Evolutionary conservation across 2,329 filamentous ascomycete genomes (phyloP).

Genomic region (Hypoxylon sp.): DNA sequence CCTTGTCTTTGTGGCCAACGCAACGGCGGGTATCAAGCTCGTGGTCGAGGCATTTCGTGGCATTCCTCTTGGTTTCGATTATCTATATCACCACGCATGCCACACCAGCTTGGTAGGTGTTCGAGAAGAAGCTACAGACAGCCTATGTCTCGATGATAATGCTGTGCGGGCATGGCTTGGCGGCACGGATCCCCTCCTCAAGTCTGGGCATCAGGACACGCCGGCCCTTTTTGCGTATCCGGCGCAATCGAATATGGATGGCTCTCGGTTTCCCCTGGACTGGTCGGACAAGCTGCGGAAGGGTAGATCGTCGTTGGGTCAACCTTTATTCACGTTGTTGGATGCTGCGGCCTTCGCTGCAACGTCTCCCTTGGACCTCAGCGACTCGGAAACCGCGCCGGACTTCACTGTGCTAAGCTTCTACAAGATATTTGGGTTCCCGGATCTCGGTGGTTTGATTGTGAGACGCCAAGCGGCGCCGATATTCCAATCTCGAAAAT

Average conservation of each 20-base stretch:
- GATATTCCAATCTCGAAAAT: slow-evolving; percentile 72
- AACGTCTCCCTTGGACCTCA: slow-evolving; percentile 78
- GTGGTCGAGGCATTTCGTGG: slow-evolving; percentile 77
- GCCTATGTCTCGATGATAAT: slow-evolving; percentile 71
- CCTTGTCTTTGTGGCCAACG: slow-evolving; percentile 71
- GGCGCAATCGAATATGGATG: slow-evolving; percentile 93
- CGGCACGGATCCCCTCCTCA: slow-evolving; percentile 45
- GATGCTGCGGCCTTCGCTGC: slow-evolving; percentile 85
- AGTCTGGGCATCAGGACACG: slow-evolving; percentile 34
- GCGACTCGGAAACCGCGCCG: slow-evolving; percentile 66
- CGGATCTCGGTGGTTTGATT: slow-evolving; percentile 85
- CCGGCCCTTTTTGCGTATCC: slow-evolving; percentile 76
- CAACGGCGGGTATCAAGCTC: slow-evolving; percentile 69
- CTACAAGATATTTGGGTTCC: slow-evolving; percentile 98
- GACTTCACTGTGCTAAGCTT: slow-evolving; percentile 90
- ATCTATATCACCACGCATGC: slow-evolving; percentile 81
- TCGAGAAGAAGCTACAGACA: slow-evolving; percentile 71
- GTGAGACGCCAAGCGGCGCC: slow-evolving; percentile 74
- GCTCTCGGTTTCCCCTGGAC: slow-evolving; percentile 72
- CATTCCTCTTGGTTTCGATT: slow-evolving; percentile 75
- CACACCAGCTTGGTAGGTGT: slow-evolving; percentile 90
- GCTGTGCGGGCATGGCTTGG: slow-evolving; percentile 72
- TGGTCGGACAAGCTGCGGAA: slow-evolving; percentile 67
- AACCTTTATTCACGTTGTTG: slow-evolving; percentile 70
- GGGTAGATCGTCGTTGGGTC: slow-evolving; percentile 33